A percentile compares a stretch with the other conserved stretches of the same genome.
These are phyloP conservation scores for Withania somnifera DNA, from an alignment of 305 asterid genomes.

Conservation along the genomic window DNA sequence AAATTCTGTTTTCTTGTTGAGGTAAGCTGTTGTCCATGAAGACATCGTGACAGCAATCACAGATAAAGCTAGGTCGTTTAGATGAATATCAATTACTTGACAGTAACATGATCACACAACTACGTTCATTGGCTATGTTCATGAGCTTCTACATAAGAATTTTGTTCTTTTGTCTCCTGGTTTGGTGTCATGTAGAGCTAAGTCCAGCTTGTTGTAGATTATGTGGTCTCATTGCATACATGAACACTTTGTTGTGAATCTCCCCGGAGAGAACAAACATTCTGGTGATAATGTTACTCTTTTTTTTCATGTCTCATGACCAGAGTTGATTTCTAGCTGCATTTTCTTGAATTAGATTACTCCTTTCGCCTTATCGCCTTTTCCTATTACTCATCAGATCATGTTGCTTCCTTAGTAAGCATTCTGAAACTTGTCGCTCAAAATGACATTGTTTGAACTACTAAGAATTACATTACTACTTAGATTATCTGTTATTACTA, in stretches of 20 bases:
- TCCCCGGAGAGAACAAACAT: background rate
- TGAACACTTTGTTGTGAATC: background rate
- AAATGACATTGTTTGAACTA: background rate
- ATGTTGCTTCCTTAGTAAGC: background rate
- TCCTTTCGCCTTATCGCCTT: background rate
- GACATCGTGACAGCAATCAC: background rate
- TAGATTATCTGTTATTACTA: no score
- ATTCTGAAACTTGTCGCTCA: background rate
- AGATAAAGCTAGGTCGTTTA: background rate
- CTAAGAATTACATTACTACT: background rate
- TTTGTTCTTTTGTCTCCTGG: background rate
- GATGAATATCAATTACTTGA: background rate
- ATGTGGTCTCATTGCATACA: background rate
- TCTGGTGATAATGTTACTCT: background rate
- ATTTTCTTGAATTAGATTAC: background rate
- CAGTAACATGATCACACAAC: background rate
- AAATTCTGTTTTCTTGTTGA: background rate
- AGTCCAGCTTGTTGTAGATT: conserved; percentile 2
- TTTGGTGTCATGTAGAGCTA: background rate
- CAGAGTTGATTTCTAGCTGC: background rate
- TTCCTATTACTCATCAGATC: background rate
- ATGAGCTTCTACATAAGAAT: background rate
- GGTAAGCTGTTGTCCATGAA: background rate
- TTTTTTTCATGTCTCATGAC: background rate
- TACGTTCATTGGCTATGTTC: background rate